Conservation (phyloP, 768 basidiomycete genomes). For the Auriculariales sp. region DNA sequence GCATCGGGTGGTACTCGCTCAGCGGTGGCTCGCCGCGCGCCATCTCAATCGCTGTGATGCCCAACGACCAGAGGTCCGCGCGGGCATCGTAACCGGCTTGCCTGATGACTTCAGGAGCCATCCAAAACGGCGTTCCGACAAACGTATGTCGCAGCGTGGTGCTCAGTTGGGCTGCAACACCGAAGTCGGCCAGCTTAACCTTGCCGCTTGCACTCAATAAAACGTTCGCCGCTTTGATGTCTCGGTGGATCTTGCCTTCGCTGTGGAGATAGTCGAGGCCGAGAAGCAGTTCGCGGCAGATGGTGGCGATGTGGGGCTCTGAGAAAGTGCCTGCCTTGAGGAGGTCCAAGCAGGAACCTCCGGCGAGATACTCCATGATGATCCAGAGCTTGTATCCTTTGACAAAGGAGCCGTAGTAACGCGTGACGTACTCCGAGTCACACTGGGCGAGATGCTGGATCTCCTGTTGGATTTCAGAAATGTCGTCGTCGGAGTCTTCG, state of each 20-base stretch:
- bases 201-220: conserved; percentile 79
- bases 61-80: conserved; percentile 96
- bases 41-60: conserved; percentile 97
- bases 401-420: conserved; percentile 95
- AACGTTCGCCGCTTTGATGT: conserved; percentile 97
- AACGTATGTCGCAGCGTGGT: conserved; percentile 92
- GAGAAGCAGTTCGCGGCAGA: conserved; percentile 82
- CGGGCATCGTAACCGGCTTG: conserved; percentile 93
- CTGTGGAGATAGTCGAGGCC: conserved; percentile 94
- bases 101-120: conserved; percentile 97
- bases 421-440: conserved; percentile 91
- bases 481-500: conserved; percentile 97
- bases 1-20: conserved; percentile 97
- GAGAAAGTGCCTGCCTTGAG: conserved; percentile 84
- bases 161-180: conserved; percentile 93
- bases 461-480: conserved; percentile 96
- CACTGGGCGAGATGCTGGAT: conserved; percentile 92
- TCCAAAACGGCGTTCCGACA: conserved; percentile 95
- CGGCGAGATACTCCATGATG: conserved; percentile 96
- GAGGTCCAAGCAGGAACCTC: conserved; percentile 95
- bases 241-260: conserved; percentile 93
- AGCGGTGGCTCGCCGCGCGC: conserved; percentile 94
- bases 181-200: conserved; percentile 97
- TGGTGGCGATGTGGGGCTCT: conserved; percentile 88
- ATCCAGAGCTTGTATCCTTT: conserved; percentile 98